Evolutionary conservation across 1,284 basidiomycete species (phyloP), one percentile per base, ranked within the genome.

Genomic region (Trichosporon sp.): DNA sequence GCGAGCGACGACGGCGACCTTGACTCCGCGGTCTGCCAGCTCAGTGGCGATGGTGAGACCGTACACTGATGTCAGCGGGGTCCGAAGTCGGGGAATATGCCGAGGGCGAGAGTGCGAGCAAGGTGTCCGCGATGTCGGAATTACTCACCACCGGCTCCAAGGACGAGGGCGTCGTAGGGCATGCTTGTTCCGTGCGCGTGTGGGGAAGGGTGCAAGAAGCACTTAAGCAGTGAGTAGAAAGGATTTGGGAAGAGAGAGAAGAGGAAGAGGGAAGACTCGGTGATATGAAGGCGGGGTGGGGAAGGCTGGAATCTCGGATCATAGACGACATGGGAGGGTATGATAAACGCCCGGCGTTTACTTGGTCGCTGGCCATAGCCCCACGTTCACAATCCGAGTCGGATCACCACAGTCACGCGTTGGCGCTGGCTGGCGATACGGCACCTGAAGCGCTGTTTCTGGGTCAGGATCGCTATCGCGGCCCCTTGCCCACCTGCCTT

Each of bases 1-100:
- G 67, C 89, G 85, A 0, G 90, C 91, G 14, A 91, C 84, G 61
- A 91, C 80, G 2, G 87, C 88, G 31, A 91, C 85, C 61, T 82
- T 85, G 81, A 87, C 87, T 21, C 86, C 86, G 37, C 80, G 74
- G 37, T 81, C 76, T 0, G 79, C 79, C 48, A 87, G 83, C 68
- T 84, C 83, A 21, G 82, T 78, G 6, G 86, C 86, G 43, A 80
- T 77, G 1, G 85, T 82, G 16, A 88, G 80, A 5, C 86, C 87
- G 65, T 86, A 80, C 0, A 87, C 86, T 86, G 71, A 14, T 14
- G 67, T 71, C 32, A 71, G 70, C 51, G 46, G n/a, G 65, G 61
- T 10, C 19, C n/a, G 26, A 21, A 16, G 14, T 54, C 59, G 71
- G n/a, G 19, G 32, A 35, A 14, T n/a, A n/a, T 35, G 59, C 31